phyloP scores from a whole-genome alignment of 1,284 basidiomycete species.

The Mycena sp. region DNA sequence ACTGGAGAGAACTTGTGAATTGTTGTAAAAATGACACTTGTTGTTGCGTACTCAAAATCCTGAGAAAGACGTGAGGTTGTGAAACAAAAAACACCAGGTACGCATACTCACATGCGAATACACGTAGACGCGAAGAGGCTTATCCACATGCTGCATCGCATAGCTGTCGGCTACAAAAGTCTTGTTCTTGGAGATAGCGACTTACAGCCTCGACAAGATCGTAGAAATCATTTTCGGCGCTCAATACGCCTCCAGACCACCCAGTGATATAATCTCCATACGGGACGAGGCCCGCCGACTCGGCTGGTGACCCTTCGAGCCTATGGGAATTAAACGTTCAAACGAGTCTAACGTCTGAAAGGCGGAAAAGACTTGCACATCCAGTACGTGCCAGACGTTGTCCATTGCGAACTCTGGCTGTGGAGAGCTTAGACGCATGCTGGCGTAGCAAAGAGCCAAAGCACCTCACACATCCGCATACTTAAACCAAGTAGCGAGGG shows the following conservation, averaged over 20 bases:
- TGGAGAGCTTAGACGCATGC: neutral
- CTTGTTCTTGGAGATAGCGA: constrained; percentile 17
- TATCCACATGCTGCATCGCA: constrained; percentile 82
- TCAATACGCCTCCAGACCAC: constrained; percentile 93
- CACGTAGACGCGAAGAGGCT: constrained; percentile 92
- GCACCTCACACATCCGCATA: constrained; percentile 80
- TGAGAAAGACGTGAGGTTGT: constrained; percentile 1
- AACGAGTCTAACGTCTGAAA: neutral
- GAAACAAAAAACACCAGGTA: neutral
- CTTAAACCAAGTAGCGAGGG: constrained; percentile 91
- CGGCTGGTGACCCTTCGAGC: constrained; percentile 93
- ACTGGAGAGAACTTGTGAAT: constrained; percentile 51
- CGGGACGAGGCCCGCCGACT: constrained; percentile 68
- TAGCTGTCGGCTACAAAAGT: neutral
- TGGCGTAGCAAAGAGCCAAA: neutral
- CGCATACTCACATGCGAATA: constrained; percentile 78
- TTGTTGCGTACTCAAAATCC: constrained; percentile 89
- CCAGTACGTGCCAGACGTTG: constrained; percentile 98
- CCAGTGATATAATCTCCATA: constrained; percentile 84
- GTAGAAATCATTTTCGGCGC: constrained; percentile 97
- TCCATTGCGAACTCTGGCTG: constrained; percentile 87
- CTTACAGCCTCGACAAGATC: constrained; percentile 92
- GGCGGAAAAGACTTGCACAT: constrained; percentile 60
- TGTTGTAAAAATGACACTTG: constrained; percentile 2
- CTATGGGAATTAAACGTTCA: constrained; percentile 4